Evolutionary conservation across 192 early-diverging fungal species (phyloP), one percentile per base, ranked within the genome.

Genomic region (Linnemannia hyalina): DNA sequence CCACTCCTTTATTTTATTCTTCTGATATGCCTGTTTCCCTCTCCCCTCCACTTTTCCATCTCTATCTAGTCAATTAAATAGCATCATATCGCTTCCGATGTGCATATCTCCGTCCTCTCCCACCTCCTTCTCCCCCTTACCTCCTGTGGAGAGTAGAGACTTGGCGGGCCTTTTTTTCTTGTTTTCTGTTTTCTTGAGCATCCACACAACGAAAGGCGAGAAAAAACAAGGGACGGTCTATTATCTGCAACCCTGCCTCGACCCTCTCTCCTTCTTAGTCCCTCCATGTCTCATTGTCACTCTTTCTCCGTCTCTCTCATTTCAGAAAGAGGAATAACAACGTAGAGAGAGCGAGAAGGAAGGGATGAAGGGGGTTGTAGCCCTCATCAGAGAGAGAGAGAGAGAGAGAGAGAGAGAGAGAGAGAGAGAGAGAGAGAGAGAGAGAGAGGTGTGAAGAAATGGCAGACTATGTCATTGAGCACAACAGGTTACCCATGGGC

Each of bases 91-190:
- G 60, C 60, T 65, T 65, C 29, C 32, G 60, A 32, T 65, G n/a
- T 35, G 60, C 60, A 65, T 65, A 65, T 65, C 29, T 32, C 3
- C 7, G 2, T 35, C n/a, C 26, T 32, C 20, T 22, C 18, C 20
- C 20, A 18, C 20, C 22, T 55, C 20, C 5, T 15, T 65, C 29
- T 10, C n/a, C 9, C 60, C 29, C 3, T 65, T 65, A 10, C 60
- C 60, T 65, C 26, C 60, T 65, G 29, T 65, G 60, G 60, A 65
- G 60, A 65, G 60, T 65, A 65, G 60, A 65, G 60, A 65, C 60
- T 65, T 29, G n/a, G 35, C 32, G 60, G 60, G 60, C 60, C 32
- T 35, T 52, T 52, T 52, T 52, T 22, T 52, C 20, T 20, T 65
- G 3, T 13, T 18, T 26, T 60, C 10, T 60, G 3, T 29, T 60